A percentile compares a stretch with the other conserved stretches of the same genome.
Conservation (phyloP, 352 stramenopile species). For the Globisporangium alternatum region DNA sequence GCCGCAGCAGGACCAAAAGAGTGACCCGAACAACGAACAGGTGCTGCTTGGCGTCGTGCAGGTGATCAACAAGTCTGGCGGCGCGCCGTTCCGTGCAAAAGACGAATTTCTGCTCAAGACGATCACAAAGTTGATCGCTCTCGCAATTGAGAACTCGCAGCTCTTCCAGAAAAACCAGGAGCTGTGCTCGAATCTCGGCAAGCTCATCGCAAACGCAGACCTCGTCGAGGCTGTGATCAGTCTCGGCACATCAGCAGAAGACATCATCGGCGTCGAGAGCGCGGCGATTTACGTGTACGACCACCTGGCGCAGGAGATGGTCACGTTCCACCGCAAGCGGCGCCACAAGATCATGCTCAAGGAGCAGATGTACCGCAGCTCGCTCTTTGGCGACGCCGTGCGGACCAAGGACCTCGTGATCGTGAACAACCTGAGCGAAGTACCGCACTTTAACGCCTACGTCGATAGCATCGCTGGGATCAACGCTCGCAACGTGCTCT, state of each 20-base stretch:
- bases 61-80: slow-evolving; percentile 81
- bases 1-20: slow-evolving; percentile 5
- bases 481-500: slow-evolving; percentile 52
- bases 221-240: slow-evolving; percentile 56
- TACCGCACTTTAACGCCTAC: slow-evolving; percentile 53
- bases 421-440: slow-evolving; percentile 47
- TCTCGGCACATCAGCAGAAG: slow-evolving; percentile 50
- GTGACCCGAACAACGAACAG: slow-evolving; percentile 19
- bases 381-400: slow-evolving; percentile 53
- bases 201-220: slow-evolving; percentile 58
- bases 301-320: slow-evolving; percentile 37
- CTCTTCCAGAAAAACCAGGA: slow-evolving; percentile 80
- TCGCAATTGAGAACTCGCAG: slow-evolving; percentile 80
- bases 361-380: slow-evolving; percentile 44
- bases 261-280: slow-evolving; percentile 70
- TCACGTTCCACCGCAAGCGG: slow-evolving; percentile 72
- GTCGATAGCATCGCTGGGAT: slow-evolving; percentile 63
- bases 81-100: slow-evolving; percentile 70
- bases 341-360: slow-evolving; percentile 56
- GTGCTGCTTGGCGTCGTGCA: slow-evolving; percentile 70
- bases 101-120: slow-evolving; percentile 75
- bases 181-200: slow-evolving; percentile 57
- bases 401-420: slow-evolving; percentile 49
- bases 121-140: slow-evolving; percentile 73
- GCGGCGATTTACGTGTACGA: slow-evolving; percentile 65